Evolutionary conservation across 2,329 filamentous ascomycete genomes (phyloP), one percentile per base, ranked within the genome.

Genomic region (Arthrobotrys iridis): DNA sequence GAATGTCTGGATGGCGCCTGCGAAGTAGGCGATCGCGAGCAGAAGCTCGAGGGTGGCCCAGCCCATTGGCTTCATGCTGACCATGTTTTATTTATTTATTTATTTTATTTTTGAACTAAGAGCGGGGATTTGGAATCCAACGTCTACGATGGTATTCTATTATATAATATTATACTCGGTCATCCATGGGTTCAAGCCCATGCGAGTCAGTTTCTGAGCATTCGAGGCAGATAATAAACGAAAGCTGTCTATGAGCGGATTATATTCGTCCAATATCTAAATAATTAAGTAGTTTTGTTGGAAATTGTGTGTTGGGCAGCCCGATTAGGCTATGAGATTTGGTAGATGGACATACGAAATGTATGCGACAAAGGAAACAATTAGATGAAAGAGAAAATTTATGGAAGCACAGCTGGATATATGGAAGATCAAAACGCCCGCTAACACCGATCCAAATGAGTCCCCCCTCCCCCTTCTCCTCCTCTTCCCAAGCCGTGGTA

Each of bases 241-340:
- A 30, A 6, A 20, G 11, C n/a, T 7, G 3, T 52, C 2, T 2
- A 11, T 28, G 46, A 52, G 46, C 46, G 46, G 20, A 2, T n/a
- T n/a, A n/a, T n/a, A n/a, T n/a, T n/a, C n/a, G n/a, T n/a, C n/a
- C n/a, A n/a, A n/a, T n/a, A n/a, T n/a, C n/a, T n/a, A n/a, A n/a
- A n/a, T n/a, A n/a, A n/a, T n/a, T n/a, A n/a, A n/a, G n/a, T 4
- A 33, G 2, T 20, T 18, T 35, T 48, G 64, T 68, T 68, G 64
- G 24, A 68, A 41, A 20, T 43, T 59, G 15, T 60, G 64, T 20
- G 50, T 68, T 60, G 64, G n/a, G n/a, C n/a, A n/a, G n/a, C n/a
- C n/a, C n/a, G n/a, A n/a, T n/a, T n/a, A n/a, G n/a, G n/a, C n/a
- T n/a, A 7, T 55, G 30, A 37, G 5, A 55, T 55, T 22, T 24